phyloP scores from a whole-genome alignment of 2,329 filamentous ascomycete species.

The Ophiobolus disseminans region DNA sequence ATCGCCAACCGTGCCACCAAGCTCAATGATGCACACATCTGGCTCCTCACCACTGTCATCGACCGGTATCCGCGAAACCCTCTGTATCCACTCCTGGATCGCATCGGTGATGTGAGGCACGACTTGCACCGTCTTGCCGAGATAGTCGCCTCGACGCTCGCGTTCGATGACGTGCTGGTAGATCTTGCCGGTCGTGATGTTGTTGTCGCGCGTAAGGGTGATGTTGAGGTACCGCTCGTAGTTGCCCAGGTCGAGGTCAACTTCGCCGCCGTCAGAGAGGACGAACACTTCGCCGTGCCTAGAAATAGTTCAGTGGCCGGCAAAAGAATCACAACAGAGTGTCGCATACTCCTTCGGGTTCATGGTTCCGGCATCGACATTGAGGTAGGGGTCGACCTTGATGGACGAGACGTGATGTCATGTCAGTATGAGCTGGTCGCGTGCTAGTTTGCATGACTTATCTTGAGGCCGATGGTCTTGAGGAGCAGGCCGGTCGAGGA shows the following conservation, averaged over 20 bases:
- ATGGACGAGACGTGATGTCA: conserved; percentile 66
- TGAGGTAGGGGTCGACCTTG: conserved; percentile 77
- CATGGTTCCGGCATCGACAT: conserved; percentile 78
- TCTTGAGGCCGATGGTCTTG: conserved; percentile 80
- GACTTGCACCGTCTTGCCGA: conserved; percentile 88
- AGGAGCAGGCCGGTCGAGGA: conserved; percentile 76
- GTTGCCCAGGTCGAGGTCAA: conserved; percentile 77
- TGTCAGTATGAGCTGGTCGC: conserved; percentile 40
- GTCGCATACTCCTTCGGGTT: conserved; percentile 65
- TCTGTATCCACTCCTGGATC: conserved; percentile 91
- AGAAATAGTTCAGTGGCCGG: conserved; percentile 21
- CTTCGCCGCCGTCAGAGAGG: conserved; percentile 80
- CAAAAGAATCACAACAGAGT: not conserved
- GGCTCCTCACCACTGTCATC: conserved; percentile 83
- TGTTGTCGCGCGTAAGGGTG: conserved; percentile 83
- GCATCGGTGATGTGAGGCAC: conserved; percentile 92
- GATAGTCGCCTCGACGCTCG: conserved; percentile 75
- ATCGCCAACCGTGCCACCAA: conserved; percentile 75
- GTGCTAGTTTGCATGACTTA: conserved; percentile 56
- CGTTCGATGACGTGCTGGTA: conserved; percentile 87
- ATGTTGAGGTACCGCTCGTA: conserved; percentile 84
- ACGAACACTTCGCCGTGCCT: conserved; percentile 92
- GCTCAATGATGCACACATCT: conserved; percentile 88
- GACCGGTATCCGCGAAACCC: conserved; percentile 83
- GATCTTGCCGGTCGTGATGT: conserved; percentile 97